Evolutionary conservation across 768 basidiomycete genomes (phyloP).

Genomic region (Tephrocybe sp.): DNA sequence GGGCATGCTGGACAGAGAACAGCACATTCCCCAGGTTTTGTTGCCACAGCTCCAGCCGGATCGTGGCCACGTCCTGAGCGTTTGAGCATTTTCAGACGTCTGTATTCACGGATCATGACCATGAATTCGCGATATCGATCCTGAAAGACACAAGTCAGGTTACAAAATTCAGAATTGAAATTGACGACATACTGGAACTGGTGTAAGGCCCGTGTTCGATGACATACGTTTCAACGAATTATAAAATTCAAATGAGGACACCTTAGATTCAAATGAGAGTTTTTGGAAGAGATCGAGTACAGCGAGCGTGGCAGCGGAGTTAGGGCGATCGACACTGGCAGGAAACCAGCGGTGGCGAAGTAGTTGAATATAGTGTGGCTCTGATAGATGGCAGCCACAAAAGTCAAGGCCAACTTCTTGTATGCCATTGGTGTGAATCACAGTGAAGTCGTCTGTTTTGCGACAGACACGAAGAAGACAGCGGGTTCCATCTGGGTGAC

Average conservation of each 20-base stretch:
- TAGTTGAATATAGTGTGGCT: slow-evolving; percentile 23
- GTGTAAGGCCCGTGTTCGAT: slow-evolving; percentile 20
- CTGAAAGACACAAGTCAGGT: too few species aligned
- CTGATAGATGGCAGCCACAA: slow-evolving; percentile 24
- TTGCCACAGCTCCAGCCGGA: slow-evolving; percentile 16
- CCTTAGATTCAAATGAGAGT: slow-evolving; percentile 27
- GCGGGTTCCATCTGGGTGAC: neutral
- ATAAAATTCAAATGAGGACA: slow-evolving; percentile 27
- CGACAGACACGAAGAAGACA: slow-evolving; percentile 8
- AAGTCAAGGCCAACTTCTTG: slow-evolving; percentile 29
- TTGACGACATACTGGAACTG: neutral
- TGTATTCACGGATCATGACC: slow-evolving; percentile 20
- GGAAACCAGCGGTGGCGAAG: slow-evolving; percentile 26
- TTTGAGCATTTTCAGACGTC: slow-evolving; percentile 24
- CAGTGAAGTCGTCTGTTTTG: slow-evolving; percentile 22
- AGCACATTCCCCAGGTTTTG: slow-evolving; percentile 24
- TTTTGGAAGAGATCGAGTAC: slow-evolving; percentile 25
- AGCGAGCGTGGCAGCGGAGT: slow-evolving; percentile 26
- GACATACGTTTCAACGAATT: slow-evolving; percentile 20
- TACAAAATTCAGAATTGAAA: too few species aligned
- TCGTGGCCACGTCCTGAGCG: slow-evolving; percentile 26
- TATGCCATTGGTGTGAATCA: slow-evolving; percentile 26
- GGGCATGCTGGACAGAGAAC: slow-evolving; percentile 36
- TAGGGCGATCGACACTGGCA: slow-evolving; percentile 21
- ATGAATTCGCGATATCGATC: slow-evolving; percentile 18